Conservation (phyloP, 2,329 filamentous ascomycete species). For the Fusarium sterilihyphosum region DNA sequence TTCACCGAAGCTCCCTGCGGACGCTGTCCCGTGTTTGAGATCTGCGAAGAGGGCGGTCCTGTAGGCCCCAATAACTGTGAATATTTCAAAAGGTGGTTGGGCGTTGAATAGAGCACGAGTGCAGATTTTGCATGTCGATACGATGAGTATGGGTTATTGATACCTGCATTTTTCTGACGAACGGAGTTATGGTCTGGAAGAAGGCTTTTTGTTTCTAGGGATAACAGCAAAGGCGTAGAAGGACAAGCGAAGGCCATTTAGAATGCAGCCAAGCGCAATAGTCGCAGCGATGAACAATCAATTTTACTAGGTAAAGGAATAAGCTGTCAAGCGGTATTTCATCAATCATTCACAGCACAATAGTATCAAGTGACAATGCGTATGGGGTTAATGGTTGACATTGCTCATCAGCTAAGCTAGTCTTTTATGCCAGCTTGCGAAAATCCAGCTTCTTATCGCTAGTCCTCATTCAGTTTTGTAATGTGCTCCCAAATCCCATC, state of each 20-base stretch:
- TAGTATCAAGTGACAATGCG: neutral
- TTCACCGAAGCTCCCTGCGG: slow-evolving; percentile 92
- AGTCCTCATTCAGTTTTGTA: slow-evolving; percentile 35
- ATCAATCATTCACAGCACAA: neutral
- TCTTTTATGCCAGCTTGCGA: slow-evolving; percentile 25
- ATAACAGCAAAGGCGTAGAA: slow-evolving; percentile 41
- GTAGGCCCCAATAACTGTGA: slow-evolving; percentile 91
- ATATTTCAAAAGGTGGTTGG: slow-evolving; percentile 90
- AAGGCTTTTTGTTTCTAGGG: slow-evolving; percentile 23
- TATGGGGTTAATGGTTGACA: slow-evolving; percentile 33
- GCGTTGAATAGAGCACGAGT: slow-evolving; percentile 49
- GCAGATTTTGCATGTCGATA: slow-evolving; percentile 9
- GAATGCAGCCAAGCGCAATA: slow-evolving; percentile 14
- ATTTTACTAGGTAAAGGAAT: neutral
- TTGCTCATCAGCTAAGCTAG: slow-evolving; percentile 34
- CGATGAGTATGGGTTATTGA: neutral
- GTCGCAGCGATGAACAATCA: slow-evolving; percentile 4
- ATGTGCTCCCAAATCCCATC: slow-evolving; percentile 28
- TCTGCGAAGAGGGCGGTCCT: slow-evolving; percentile 90
- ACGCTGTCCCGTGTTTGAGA: slow-evolving; percentile 88
- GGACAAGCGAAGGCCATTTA: slow-evolving; percentile 26
- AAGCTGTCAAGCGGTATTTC: neutral
- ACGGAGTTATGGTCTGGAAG: slow-evolving; percentile 38
- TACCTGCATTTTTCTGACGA: slow-evolving; percentile 12
- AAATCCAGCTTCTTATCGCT: slow-evolving; percentile 28